Base-by-base conservation (phyloP, 2,329 filamentous ascomycete species). In the Ilyonectria robusta region DNA sequence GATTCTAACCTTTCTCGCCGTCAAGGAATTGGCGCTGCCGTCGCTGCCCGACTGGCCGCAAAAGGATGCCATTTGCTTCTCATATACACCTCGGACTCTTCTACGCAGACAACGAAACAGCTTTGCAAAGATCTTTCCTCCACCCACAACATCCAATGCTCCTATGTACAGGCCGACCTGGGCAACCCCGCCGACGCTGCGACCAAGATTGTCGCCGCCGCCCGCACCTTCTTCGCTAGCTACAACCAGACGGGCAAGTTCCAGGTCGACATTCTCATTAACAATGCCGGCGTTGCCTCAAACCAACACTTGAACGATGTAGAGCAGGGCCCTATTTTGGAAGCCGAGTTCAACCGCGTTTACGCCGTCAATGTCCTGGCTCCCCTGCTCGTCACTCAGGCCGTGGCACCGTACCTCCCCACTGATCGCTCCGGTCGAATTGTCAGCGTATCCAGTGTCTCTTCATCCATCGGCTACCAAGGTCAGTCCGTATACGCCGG, bases 321-420 rank as follows among this genome's bases (percentile, higher is more conserved):
- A 7, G 79, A 89, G 23, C 80, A 84, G 62, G 79, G 79, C 19
- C 82, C 80, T 35, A 88, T 94, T 69, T 87, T 86, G 4, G 77
- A 85, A 6, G 85, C 85, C 13, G 88, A 94, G 75, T 97, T 95
- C 82, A 86, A 90, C 48, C 83, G 86, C 72, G 90, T 92, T 63
- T 97, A 94, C 83, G 87, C 88, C 62, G 87, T 96, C 81, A 97
- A 97, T 77, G 94, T 97, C 23, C 87, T 94, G 10, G 94, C 93
- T 0, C 94, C 94, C 1, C 81, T 97, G 23, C 86, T 97, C 2
- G 85, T 97, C 15, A 88, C 93, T 29, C 91, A 97, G 80, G 92
- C 92, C 6, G 88, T 89, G 0, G 81, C 90, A 35, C 91, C 90
- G 0, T 91, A 92, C 80, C 86, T 97, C 5, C 84, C 94, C 89